A percentile compares a stretch with the other conserved stretches of the same genome.
Evolutionary conservation across 1,139 yeast species (phyloP).

Genomic region (Nakaseomyces bracarensis): DNA sequence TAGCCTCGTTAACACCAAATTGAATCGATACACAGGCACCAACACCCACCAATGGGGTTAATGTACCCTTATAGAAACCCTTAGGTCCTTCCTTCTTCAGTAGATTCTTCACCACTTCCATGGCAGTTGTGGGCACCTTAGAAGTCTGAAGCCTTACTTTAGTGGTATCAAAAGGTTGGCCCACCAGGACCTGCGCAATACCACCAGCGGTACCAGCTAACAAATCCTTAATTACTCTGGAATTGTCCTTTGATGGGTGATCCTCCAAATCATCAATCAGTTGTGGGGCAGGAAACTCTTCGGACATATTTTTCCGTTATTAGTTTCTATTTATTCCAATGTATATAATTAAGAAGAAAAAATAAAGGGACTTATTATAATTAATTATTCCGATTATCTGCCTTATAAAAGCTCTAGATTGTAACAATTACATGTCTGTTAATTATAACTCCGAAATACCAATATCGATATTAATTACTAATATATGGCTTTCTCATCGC

Average conservation of each 20-base stretch:
- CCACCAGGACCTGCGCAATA: slow-evolving; percentile 86
- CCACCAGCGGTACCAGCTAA: slow-evolving; percentile 93
- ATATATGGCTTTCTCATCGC: too few relatives aligned
- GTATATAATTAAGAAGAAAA: too few relatives aligned
- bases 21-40: slow-evolving; percentile 89
- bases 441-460: too few relatives aligned
- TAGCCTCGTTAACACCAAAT: slow-evolving; percentile 83
- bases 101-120: slow-evolving; percentile 65
- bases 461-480: too few relatives aligned
- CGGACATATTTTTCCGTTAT: slow-evolving; percentile 29
- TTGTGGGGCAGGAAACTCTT: slow-evolving; percentile 28
- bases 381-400: too few relatives aligned
- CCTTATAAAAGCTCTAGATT: too few relatives aligned
- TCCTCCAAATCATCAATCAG: slow-evolving; percentile 28
- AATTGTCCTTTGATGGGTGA: slow-evolving; percentile 16
- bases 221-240: slow-evolving; percentile 67
- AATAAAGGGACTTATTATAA: too few relatives aligned
- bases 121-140: slow-evolving; percentile 58
- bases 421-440: too few relatives aligned
- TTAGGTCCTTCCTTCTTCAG: slow-evolving; percentile 64
- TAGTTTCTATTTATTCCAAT: too few relatives aligned
- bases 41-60: slow-evolving; percentile 80
- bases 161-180: slow-evolving; percentile 93
- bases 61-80: slow-evolving; percentile 86
- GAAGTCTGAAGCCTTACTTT: slow-evolving; percentile 87